Evolutionary conservation across 1,284 basidiomycete genomes (phyloP).

Genomic region (Trametes versicolor): DNA sequence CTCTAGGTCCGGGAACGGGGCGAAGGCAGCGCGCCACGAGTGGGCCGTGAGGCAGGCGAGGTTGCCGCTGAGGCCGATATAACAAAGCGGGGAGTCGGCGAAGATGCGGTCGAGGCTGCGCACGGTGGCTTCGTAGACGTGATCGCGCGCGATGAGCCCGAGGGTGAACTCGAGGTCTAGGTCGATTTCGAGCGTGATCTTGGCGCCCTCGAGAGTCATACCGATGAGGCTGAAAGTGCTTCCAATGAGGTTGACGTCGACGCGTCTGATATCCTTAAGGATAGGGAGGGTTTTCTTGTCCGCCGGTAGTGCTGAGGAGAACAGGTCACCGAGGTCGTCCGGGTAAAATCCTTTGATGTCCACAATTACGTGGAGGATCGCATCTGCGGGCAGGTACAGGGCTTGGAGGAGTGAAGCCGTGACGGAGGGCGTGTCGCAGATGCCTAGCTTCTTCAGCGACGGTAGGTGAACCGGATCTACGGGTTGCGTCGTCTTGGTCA

Average conservation of each 20-base stretch:
- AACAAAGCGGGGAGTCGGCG: background rate
- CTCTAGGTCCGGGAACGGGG: background rate
- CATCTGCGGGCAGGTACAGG: background rate
- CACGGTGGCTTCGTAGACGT: conserved; percentile 2
- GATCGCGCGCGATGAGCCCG: background rate
- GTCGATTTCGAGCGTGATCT: conserved; percentile 10
- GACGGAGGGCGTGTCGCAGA: background rate
- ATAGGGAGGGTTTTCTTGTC: conserved; percentile 4
- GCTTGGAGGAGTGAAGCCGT: background rate
- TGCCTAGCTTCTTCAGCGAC: background rate
- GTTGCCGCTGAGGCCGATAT: background rate
- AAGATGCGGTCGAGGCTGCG: conserved; percentile 7
- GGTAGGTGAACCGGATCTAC: background rate
- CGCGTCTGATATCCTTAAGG: background rate
- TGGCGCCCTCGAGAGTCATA: background rate
- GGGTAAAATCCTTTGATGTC: background rate
- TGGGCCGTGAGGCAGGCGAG: background rate
- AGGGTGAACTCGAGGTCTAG: background rate
- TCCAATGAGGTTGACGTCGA: conserved; percentile 1
- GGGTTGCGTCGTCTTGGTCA: background rate
- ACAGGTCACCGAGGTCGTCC: conserved; percentile 2
- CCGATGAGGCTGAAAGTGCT: conserved; percentile 13
- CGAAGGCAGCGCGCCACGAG: conserved; percentile 2
- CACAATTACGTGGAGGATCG: background rate
- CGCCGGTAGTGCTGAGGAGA: background rate